Base-by-base conservation (phyloP, 306 rosid species). In the Corylus avellana region DNA sequence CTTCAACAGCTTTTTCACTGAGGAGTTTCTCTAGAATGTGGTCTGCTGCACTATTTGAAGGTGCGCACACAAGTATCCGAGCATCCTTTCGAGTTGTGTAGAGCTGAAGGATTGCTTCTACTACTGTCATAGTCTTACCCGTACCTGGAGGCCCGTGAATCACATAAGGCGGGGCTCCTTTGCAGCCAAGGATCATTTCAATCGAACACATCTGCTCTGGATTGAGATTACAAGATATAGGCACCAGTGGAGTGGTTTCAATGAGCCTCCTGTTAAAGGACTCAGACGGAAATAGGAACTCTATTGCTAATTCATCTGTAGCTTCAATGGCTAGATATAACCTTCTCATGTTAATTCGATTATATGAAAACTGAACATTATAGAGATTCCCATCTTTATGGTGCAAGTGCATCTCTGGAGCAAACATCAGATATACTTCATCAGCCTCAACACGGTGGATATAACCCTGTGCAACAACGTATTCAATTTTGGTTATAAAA, bases 61-160 rank as follows among this genome's bases (percentile, higher is more conserved):
- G 92, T 4, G 98, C 97, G 62, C 97, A 93, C 17, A 91, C 88
- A 83, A 93, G 97, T 71, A 93, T 82, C 56, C 97, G 88, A 74
- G 87, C 68, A 76, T 81, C 71, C 75, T 81, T 77, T 27, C 75
- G 77, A 37, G 81, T 80, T 55, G 70, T 85, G 78, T 92, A 89
- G 77, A 90, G 88, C 89, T 90, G 98, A 74, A 91, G 92, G 83
- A 93, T 74, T 71, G 97, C 91, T 87, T 91, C 95, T 63, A 90
- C 95, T 69, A 91, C 35, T 61, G 97, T 91, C 82, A 79, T 83
- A 18, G 98, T 89, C 90, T 93, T 91, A n/a, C 98, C 98, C 0
- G 98, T 93, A 53, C 98, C 97, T 0, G 98, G 97, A 86, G 98
- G 98, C 29, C 98, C 98, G 56, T 90, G 88, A 77, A 93, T 90